Base-by-base conservation (phyloP, 1,139 yeast species). In the Blastobotrys aristatus region DNA sequence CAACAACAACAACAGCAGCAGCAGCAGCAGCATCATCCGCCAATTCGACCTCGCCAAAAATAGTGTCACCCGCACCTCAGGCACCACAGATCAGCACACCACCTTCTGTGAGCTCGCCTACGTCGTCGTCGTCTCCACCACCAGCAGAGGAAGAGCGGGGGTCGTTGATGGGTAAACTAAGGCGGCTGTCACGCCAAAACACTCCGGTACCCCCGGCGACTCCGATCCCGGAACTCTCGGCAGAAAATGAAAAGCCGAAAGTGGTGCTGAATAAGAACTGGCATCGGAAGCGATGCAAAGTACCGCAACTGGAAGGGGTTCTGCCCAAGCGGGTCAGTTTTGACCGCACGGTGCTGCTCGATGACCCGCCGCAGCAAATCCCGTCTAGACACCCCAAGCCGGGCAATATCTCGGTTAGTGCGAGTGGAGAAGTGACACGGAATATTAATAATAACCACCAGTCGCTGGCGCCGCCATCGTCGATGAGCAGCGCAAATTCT, bases 291-390 rank as follows among this genome's bases (percentile, higher is more conserved):
- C 56, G 61, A 11, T 53, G 68, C 18, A 74, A 74, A 1, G 57
- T 76, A 13, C 70, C 70, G 40, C 76, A 73, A 36, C 61, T 75
- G 36, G 61, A 68, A 16, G 54, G 56, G 1, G 55, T 55, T 2
- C 42, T 59, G 35, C 56, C 61, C 6, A 55, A 57, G 8, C 53
- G 64, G 21, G 97, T 90, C 2, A 74, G 79, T 2, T 90, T 90
- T 65, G 85, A 94, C 1, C 71, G 84, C 13, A 83, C 84, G 53
- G 76, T 80, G 51, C 73, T 88, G 44, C 68, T 73, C 0, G 74
- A 72, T 53, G 97, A 90, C 64, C 97, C 97, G 1, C 97, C 96
- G 34, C 97, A 90, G 61, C 97, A 89, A 64, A 85, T 90, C 51
- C 97, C 97, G 0, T 84, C 95, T 1, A 71, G 96, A 56, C 76